Evolutionary conservation across 331 rosid genomes (phyloP).

Genomic region (Phaseolus coccineus): DNA sequence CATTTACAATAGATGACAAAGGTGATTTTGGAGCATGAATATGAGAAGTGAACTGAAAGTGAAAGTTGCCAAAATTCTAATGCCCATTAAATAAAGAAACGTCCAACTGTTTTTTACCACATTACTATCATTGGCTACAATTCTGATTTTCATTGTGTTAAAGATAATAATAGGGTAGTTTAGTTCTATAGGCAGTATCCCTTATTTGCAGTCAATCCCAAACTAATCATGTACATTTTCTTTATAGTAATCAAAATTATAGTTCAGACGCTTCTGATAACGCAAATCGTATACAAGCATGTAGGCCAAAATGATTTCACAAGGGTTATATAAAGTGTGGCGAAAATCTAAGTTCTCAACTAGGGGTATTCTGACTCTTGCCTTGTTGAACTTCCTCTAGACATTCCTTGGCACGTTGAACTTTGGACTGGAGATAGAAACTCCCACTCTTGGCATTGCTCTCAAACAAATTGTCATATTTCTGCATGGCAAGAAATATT

Average conservation of each 20-base stretch:
- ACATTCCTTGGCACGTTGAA: conserved; percentile 82
- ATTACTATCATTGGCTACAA: background rate
- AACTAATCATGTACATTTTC: conserved; percentile 43
- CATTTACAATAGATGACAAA: background rate
- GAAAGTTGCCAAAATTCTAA: background rate
- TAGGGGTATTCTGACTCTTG: conserved; percentile 45
- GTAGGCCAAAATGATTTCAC: conserved; percentile 32
- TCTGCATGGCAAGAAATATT: conserved; percentile 49
- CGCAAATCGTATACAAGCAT: conserved; percentile 26
- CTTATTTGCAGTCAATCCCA: conserved; percentile 39
- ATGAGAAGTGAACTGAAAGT: background rate
- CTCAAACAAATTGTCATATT: conserved; percentile 71
- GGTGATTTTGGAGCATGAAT: background rate
- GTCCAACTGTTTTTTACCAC: background rate
- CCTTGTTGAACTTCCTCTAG: conserved; percentile 55
- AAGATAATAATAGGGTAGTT: background rate
- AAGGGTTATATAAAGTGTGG: background rate
- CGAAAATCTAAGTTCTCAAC: conserved; percentile 39
- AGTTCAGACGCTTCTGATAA: conserved; percentile 8
- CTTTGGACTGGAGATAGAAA: conserved; percentile 89
- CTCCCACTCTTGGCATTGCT: conserved; percentile 75
- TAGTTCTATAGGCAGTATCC: background rate
- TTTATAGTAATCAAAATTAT: background rate
- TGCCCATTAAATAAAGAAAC: background rate
- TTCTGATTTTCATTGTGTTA: background rate